These are phyloP conservation scores for Calonectria crousiana DNA, from an alignment of 2,329 filamentous ascomycete genomes.

Conservation along the genomic window DNA sequence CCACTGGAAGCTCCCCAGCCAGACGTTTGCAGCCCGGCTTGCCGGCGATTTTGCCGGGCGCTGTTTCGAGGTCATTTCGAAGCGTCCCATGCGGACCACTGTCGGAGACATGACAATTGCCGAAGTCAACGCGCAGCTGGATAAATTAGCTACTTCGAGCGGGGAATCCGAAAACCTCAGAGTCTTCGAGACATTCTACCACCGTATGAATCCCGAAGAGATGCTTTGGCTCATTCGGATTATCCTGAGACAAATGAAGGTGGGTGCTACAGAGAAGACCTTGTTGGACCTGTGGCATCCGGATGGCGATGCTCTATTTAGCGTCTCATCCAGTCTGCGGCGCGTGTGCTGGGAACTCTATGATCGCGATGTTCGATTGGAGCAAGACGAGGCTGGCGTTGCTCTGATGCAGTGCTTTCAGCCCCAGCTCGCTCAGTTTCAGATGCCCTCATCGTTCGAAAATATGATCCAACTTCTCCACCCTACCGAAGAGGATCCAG, in stretches of 20 bases:
- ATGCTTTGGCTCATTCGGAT: constrained; percentile 96
- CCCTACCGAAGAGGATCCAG: constrained; percentile 75
- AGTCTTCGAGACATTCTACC: constrained; percentile 87
- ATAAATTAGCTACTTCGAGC: constrained; percentile 79
- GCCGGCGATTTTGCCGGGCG: constrained; percentile 94
- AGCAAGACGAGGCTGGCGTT: constrained; percentile 81
- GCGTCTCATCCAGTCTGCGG: constrained; percentile 88
- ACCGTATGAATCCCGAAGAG: constrained; percentile 92
- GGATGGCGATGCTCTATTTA: constrained; percentile 83
- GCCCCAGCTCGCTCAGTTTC: constrained; percentile 93
- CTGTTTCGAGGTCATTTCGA: constrained; percentile 88
- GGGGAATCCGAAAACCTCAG: constrained; percentile 88
- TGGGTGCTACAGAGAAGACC: constrained; percentile 87
- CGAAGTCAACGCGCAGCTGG: constrained; percentile 89
- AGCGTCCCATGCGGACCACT: constrained; percentile 80
- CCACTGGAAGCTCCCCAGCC: constrained; percentile 92
- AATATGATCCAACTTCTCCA: constrained; percentile 80
- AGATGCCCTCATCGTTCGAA: constrained; percentile 81
- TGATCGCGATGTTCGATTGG: constrained; percentile 78
- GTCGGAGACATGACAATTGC: constrained; percentile 86
- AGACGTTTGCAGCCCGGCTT: constrained; percentile 70
- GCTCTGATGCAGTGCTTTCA: constrained; percentile 95
- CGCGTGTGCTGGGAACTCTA: constrained; percentile 95
- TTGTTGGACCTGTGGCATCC: constrained; percentile 87
- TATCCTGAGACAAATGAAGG: constrained; percentile 82